A percentile compares a stretch with the other conserved stretches of the same genome.
phyloP scores from a whole-genome alignment of 2,329 filamentous ascomycete species.

The Chaetomium globosum region DNA sequence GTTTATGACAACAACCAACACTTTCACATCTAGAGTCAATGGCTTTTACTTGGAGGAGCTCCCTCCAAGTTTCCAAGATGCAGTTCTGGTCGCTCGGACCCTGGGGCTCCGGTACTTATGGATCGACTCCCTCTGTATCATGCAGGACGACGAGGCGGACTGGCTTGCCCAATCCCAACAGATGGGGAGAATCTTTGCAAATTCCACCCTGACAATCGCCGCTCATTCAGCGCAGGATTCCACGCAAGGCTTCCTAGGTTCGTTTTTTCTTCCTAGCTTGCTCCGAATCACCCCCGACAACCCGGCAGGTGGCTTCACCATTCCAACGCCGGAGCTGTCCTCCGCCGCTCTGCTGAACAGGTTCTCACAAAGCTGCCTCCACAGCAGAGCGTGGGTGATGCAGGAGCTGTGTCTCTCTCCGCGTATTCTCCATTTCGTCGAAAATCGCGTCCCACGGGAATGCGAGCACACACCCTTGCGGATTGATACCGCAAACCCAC shows the following conservation, averaged over 20 bases:
- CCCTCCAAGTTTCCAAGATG: not conserved
- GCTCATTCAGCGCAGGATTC: not conserved
- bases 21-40: not conserved
- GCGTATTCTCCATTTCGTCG: not conserved
- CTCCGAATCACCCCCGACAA: not conserved
- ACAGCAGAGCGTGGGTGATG: not conserved
- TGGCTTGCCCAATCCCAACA: not conserved
- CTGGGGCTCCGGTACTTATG: constrained; percentile 2
- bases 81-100: not conserved
- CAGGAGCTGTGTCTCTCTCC: not conserved
- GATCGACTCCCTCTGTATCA: not conserved
- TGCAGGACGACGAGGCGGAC: not conserved
- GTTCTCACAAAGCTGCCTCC: not conserved
- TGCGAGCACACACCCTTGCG: not conserved
- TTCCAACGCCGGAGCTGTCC: not conserved
- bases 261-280: not conserved
- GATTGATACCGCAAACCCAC: not conserved
- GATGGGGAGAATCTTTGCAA: not conserved
- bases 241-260: not conserved
- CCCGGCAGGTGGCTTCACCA: not conserved
- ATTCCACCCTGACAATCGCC: not conserved
- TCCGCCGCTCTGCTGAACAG: not conserved
- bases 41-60: not conserved
- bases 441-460: not conserved
- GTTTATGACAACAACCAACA: not conserved